Evolutionary conservation across 176 grass and related monocot genomes (phyloP), one percentile per base, ranked within the genome.

Genomic region (Eragrostis nindensis): DNA sequence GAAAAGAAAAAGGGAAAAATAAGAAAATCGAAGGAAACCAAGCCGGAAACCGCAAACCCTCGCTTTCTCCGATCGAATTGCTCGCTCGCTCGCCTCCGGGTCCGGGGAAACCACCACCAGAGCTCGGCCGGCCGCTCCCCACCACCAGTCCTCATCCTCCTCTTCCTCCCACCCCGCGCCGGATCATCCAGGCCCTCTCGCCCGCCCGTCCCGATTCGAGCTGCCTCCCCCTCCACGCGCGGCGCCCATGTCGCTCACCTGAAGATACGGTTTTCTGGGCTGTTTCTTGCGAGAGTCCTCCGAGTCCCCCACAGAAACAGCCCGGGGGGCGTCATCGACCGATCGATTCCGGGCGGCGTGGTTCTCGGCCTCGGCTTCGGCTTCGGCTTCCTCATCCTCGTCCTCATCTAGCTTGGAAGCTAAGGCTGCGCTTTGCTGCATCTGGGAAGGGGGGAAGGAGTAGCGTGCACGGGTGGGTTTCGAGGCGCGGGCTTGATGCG

Each of bases 231-330:
- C 6, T 7, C 39, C 6, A 72, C 40, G 1, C 76, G 27, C 61
- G 43, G 55, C 32, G 62, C 67, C 68, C 88, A 90, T 90, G 88
- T 65, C 78, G 73, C 84, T 77, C 83, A 82, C 88, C 78, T 90
- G 48, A 90, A 81, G 83, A 86, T 82, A 90, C 83, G 78, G 73
- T 86, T 62, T 52, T 78, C 57, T 78, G 88, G 83, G 88, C 88
- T 90, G 88, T 90, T 90, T 90, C 88, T 86, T 82, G 88, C 83
- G 62, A 82, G 88, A 78, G 67, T 89, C 76, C 71, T 46, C 41
- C 83, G 88, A 90, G 83, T 77, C 88, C 83, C 83, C 70, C 57
- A 82, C 66, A 72, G 88, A 90, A 90, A 90, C 88, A 90, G 88
- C 88, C 88, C 83, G 83, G 83, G 82, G 83, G 60, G 81, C 80